Percentiles rank a stretch among this genome's conserved stretches.
Conservation (phyloP, 768 basidiomycete species). For the Porpolomopsis calyptriformis region DNA sequence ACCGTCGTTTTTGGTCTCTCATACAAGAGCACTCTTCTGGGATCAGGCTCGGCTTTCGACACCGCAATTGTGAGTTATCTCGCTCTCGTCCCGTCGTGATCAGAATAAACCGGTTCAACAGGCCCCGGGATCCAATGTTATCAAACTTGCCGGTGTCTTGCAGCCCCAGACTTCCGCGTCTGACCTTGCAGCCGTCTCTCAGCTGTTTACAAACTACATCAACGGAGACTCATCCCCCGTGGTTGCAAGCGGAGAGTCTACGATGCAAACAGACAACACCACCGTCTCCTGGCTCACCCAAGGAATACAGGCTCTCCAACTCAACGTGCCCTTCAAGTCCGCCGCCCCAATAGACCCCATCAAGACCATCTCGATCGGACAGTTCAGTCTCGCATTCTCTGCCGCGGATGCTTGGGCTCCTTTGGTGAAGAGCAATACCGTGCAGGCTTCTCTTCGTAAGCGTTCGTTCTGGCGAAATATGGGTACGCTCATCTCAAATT, state of each 20-base stretch:
- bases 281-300: constrained; percentile 56
- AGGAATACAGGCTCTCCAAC: constrained; percentile 45
- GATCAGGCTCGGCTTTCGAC: constrained; percentile 41
- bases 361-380: constrained; percentile 50
- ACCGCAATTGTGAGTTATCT: constrained; percentile 38
- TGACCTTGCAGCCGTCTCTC: constrained; percentile 40
- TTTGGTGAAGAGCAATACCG: constrained; percentile 42
- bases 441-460: constrained; percentile 48
- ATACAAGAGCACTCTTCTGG: constrained; percentile 48
- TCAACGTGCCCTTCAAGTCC: constrained; percentile 53
- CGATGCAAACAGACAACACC: constrained; percentile 44
- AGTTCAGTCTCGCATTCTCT: constrained; percentile 47
- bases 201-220: constrained; percentile 62
- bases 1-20: constrained; percentile 52
- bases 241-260: constrained; percentile 48
- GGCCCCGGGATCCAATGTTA: constrained; percentile 45
- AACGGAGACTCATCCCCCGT: constrained; percentile 52
- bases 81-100: constrained; percentile 2
- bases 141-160: constrained; percentile 48
- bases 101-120: constrained; percentile 14
- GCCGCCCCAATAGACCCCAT: constrained; percentile 49
- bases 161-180: constrained; percentile 37
- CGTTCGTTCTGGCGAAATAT: too few relatives aligned
- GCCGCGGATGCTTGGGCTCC: constrained; percentile 47
- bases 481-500: not conserved